Evolutionary conservation across 2,329 filamentous ascomycete species (phyloP).

Genomic region (Colletotrichum cereale): DNA sequence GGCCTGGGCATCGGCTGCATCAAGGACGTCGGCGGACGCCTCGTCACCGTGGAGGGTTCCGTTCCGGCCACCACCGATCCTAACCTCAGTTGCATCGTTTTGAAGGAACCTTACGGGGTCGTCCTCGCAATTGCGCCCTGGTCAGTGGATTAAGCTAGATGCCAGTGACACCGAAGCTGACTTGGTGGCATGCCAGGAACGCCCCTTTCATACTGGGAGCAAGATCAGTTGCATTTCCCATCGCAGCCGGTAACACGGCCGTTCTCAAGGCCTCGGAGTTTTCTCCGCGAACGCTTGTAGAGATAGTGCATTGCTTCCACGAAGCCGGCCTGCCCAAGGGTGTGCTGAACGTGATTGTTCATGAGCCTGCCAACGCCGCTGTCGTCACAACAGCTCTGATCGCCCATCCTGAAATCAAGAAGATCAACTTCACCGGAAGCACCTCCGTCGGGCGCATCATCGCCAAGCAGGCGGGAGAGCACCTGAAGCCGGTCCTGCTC

Average conservation of each 20-base stretch:
- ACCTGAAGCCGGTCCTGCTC: slow-evolving; percentile 83
- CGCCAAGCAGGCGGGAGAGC: slow-evolving; percentile 75
- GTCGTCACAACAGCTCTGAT: slow-evolving; percentile 77
- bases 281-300: slow-evolving; percentile 73
- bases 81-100: slow-evolving; percentile 67
- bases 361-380: slow-evolving; percentile 74
- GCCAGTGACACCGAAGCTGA: slow-evolving; percentile 22
- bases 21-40: slow-evolving; percentile 54
- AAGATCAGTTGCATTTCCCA: slow-evolving; percentile 69
- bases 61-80: slow-evolving; percentile 53
- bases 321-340: slow-evolving; percentile 83
- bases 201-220: slow-evolving; percentile 67
- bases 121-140: slow-evolving; percentile 85
- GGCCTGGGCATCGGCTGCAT: slow-evolving; percentile 48
- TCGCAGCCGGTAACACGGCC: slow-evolving; percentile 83
- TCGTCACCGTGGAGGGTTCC: slow-evolving; percentile 49
- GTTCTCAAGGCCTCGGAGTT: slow-evolving; percentile 80
- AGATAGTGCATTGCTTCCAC: slow-evolving; percentile 72
- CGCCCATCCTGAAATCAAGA: slow-evolving; percentile 75
- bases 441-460: slow-evolving; percentile 81
- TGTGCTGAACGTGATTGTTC: slow-evolving; percentile 79
- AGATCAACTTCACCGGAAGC: slow-evolving; percentile 89
- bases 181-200: slow-evolving; percentile 60
- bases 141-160: slow-evolving; percentile 56
- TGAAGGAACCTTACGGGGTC: slow-evolving; percentile 82